Conservation (phyloP, 2,329 filamentous ascomycete species). For the Phaeosphaeria sp. region DNA sequence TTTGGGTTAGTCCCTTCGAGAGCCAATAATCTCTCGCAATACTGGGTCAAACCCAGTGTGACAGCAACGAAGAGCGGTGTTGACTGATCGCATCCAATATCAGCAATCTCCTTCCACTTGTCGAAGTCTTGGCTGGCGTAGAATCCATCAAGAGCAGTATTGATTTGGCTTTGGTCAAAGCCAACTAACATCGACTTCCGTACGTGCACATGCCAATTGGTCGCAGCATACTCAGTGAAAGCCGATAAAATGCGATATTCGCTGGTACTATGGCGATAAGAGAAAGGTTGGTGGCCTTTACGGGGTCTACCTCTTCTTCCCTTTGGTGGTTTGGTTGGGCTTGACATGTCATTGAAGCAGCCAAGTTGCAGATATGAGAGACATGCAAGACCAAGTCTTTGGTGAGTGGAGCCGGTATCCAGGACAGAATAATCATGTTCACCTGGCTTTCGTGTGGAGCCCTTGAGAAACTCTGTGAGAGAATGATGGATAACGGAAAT, state of each 20-base stretch:
- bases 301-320: neutral
- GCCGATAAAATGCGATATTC: neutral
- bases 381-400: constrained; percentile 14
- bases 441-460: constrained; percentile 4
- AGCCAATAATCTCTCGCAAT: neutral
- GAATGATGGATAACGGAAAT: constrained; percentile 57
- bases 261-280: neutral
- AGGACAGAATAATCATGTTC: constrained; percentile 11
- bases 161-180: constrained; percentile 6
- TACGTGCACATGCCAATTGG: constrained; percentile 20
- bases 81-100: neutral
- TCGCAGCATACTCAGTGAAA: constrained; percentile 13
- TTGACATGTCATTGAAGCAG: constrained; percentile 9
- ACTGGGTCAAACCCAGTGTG: constrained; percentile 7
- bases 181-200: neutral
- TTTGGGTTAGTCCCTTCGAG: neutral
- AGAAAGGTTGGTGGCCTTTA: too few relatives aligned
- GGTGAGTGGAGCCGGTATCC: constrained; percentile 11
- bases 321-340: neutral
- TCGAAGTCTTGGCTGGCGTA: neutral
- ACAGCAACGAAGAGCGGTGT: constrained; percentile 17
- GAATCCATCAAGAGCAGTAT: constrained; percentile 8
- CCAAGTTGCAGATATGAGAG: constrained; percentile 18
- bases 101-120: neutral
- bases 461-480: constrained; percentile 54